Base-by-base conservation (phyloP, 768 basidiomycete genomes). In the Boletus reticulatus region DNA sequence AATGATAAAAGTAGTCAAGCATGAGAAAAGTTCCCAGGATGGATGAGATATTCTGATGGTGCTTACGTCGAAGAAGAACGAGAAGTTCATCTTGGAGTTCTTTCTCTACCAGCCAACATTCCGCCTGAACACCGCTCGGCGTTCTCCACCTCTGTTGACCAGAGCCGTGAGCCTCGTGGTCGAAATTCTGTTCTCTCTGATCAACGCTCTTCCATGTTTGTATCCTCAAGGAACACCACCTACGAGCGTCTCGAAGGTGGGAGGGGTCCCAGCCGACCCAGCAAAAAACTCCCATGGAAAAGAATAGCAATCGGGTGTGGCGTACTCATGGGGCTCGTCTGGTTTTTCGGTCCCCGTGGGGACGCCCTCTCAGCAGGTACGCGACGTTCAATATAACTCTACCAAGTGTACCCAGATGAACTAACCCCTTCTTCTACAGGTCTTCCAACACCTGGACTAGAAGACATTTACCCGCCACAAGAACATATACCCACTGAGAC, bases 231-330 rank as follows among this genome's bases (percentile, higher is more conserved):
- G 37, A 78, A 65, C 58, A 72, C 67, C 61, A 75, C 77, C 66
- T 86, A 84, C 66, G 84, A 85, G 53, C 79, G 83, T 29, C 77
- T 86, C 38, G 84, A 86, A 64, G 78, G 80, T 37, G 84, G 84
- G 16, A 75, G 82, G 70, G 84, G 85, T 6, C 80, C 82, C 1
- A 68, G 71, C 41, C 70, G 79, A 20, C 57, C 58, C 22, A 56
- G 67, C 48, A 74, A 57, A 59, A 73, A 62, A 43, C 67, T 77
- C 43, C 69, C 68, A 19, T 90, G 88, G 88, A 89, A 83, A 69
- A 87, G 82, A 73, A 79, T 89, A 52, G 82, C 79, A 4, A 67
- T 89, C 8, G 86, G 76, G 4, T 85, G 83, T 49, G 77, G 68
- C 2, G 67, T 82, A 1, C 67, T 89, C 43, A 73, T 89, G 55